Base-by-base conservation (phyloP, 371 early-diverging fungal genomes). In the Mucor racemosus region DNA sequence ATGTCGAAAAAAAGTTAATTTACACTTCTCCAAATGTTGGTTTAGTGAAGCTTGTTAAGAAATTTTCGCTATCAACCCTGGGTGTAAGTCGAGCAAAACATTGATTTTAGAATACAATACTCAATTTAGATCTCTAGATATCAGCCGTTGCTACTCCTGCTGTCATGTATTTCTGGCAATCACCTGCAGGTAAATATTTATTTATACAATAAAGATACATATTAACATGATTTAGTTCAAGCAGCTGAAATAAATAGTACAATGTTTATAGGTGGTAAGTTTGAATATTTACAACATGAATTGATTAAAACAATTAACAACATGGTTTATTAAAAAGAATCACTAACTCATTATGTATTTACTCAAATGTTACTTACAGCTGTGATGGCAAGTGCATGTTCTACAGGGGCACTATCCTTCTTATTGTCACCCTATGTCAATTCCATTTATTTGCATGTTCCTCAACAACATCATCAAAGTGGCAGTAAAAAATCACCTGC, bases 361-460 rank as follows among this genome's bases (percentile, higher is more conserved):
- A 38, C 70, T 21, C 69, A 73, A 59, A 59, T 58, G 50, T 35
- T 74, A 46, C 46, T 64, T 60, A 58, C 75, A 80, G 84, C 84
- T 48, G 64, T 79, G 26, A 64, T 59, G n/a, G 79, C 81, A 33
- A 80, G 81, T 66, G 62, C 73, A 6, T 78, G 79, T 36, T 83
- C 84, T 1, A 83, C 84, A 14, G 81, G 81, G n/a, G 75, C 76
- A 5, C 66, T 83, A 7, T 76, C 80, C 53, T 77, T 75, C 48
- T 54, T 83, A 9, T 48, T 80, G 1, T 80, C 84, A 5, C 84
- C 84, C 15, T 83, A 80, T 42, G 61, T 83, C 40, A 78, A 73
- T 56, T 31, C 58, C 9, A 76, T 83, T 38, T 62, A 76, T 53
- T 57, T 83, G 15, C 81, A 77, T 46, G 50, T 53, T 6, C 42